Evolutionary conservation across 2,329 filamentous ascomycete genomes (phyloP), one percentile per base, ranked within the genome.

Genomic region (Aspergillus costaricaensis): DNA sequence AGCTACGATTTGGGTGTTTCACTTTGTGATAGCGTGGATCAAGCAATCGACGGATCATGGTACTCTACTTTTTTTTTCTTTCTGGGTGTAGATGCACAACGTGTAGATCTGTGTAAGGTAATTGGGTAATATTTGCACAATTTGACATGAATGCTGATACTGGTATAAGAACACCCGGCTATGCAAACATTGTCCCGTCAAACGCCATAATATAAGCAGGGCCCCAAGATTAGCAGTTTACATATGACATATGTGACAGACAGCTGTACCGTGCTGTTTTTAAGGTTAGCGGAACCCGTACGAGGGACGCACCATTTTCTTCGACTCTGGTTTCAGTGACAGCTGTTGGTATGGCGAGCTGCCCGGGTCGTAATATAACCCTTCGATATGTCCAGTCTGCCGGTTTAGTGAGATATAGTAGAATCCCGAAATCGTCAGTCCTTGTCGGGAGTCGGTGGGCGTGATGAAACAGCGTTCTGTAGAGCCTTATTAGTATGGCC

Each of bases 391-490:
- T 17, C 80, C 80, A 25, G 75, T 76, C 44, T 76, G 74, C 36
- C 80, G 77, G 60, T 77, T 72, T 38, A 82, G 66, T 17, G 80
- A 80, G 44, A 82, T 78, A 61, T 82, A 82, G 61, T 82, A 82
- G 66, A 82, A 82, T 1, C 80, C 80, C 36, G 77, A 81, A 44
- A 82, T 82, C 1, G 80, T 82, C 21, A 82, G 76, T 15, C 79
- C 78, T 69, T 76, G 79, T 57, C 74, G 77, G 44, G 77, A 74
- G 61, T 81, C 76, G 51, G 77, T 79, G 2, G 79, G 79, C 1
- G 78, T 79, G 62, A 82, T 77, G 67, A 82, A 82, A 61, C 79
- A 82, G 59, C 77, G 76, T 74, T 82, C 76, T 81, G 60, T 27
- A 30, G 27, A 21, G 5, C 15, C 44, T 7, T 10, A n/a, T 62